Base-by-base conservation (phyloP, 2,329 filamentous ascomycete species). In the Didymella keratinophila region DNA sequence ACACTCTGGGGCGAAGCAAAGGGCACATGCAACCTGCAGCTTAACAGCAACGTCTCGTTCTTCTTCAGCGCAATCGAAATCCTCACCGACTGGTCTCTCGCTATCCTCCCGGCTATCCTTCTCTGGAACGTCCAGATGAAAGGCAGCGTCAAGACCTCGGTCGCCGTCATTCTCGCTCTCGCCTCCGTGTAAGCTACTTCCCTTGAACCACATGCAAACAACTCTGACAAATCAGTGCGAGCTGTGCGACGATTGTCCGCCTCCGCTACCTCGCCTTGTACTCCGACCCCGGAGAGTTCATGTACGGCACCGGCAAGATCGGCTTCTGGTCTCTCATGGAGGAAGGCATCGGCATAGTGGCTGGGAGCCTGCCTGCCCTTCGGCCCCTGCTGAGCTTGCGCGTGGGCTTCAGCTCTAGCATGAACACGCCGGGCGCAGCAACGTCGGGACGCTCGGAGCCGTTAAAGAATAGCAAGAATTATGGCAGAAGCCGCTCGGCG, bases 271-370 rank as follows among this genome's bases (percentile, higher is more conserved):
- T 80, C 23, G 75, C 77, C 34, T 71, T 76, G 12, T 78, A 80
- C 56, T 70, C 65, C n/a, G 66, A 80, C 39, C 72, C 75, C 4
- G 56, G 63, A 11, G 77, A 81, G 50, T 80, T 77, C 62, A 75
- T 80, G 67, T 79, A 70, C 66, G 67, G 71, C 52, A 75, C 78
- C 9, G 78, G 77, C 34, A 75, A 78, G 44, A 79, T 81, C 34
- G 77, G 76, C 0, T 72, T 80, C 50, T 81, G 79, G 79, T 80
- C 78, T 7, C 67, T 82, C 36, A 71, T 79, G 44, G 81, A 81
- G 62, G 78, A 79, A 58, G 81, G 78, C 14, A 79, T 79, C 39
- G 80, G 80, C 20, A 79, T 83, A 58, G 73, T 79, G 8, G 79
- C 81, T 14, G 80, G 79, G 11, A 80, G 78, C 20, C 68, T 81